Base-by-base conservation (phyloP, 129 eudicot species). In the Chrysanthemum lavandulifolium region DNA sequence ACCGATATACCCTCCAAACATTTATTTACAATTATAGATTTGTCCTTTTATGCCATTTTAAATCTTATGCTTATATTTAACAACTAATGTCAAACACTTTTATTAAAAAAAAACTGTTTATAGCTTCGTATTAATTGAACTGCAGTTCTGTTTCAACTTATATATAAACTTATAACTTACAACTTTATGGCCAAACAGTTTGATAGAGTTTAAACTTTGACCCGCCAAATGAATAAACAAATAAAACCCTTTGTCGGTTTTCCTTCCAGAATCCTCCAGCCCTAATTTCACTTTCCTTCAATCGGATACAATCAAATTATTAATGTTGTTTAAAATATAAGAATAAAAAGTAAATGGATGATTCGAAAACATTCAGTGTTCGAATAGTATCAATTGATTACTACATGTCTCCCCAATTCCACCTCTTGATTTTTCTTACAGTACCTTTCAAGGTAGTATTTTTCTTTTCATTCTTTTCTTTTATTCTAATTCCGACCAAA, bases 351-450 rank as follows among this genome's bases (percentile, higher is more conserved):
- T 85, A 86, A 75, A 36, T 40, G 47, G 48, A 82, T 25, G 67
- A 66, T 75, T 68, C 92, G 11, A 78, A 74, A 15, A 14, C 79
- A 10, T 87, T 93, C 76, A 93, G 98, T 54, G 85, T 89, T 52
- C 89, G 98, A 70, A 85, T 93, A n/a, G 96, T 93, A 11, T 93
- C 96, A 23, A 85, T 93, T 19, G 98, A 93, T 61, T 86, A 93
- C 61, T 89, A 93, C 88, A 89, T 86, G 92, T 64, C 95, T 63
- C 86, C 96, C 98, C 98, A 1, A 79, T 93, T 59, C 85, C 90
- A 13, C 90, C 64, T 55, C 67, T 87, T 45, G 98, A 89, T 81
- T 67, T 85, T 14, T 87, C 78, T 55, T 93, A 89, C 84, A 89
- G 96, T 69, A 76, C 72, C 73, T 93, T 93, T 71, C 96, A 93